Evolutionary conservation across 2,329 filamentous ascomycete genomes (phyloP).

Genomic region (Coniella vitis): DNA sequence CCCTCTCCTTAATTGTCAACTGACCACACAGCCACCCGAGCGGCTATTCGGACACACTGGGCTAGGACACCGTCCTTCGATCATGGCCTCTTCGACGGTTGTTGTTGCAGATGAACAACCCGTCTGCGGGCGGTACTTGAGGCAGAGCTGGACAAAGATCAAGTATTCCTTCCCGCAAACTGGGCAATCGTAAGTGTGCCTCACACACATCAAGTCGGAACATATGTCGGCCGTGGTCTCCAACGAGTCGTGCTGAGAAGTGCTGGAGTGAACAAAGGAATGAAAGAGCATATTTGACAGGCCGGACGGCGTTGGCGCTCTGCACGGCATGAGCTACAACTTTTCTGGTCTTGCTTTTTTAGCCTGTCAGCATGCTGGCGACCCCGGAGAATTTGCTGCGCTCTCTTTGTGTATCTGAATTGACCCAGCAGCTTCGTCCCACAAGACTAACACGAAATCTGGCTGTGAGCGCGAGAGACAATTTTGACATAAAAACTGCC

Average conservation of each 20-base stretch:
- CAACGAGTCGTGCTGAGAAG: conserved; percentile 15
- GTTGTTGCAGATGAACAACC: conserved; percentile 39
- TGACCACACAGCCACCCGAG: conserved; percentile 48
- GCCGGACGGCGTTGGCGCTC: neutral
- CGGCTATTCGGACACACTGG: conserved; percentile 53
- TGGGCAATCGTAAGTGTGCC: conserved; percentile 50
- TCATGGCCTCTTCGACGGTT: conserved; percentile 37
- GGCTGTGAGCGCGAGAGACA: neutral
- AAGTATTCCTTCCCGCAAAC: conserved; percentile 55
- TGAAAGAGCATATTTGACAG: conserved; percentile 7
- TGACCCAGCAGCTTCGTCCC: neutral
- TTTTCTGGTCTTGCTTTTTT: neutral
- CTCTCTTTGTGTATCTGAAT: neutral
- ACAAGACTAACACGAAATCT: conserved; percentile 9
- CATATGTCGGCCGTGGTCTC: neutral
- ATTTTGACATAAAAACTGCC: conserved; percentile 2
- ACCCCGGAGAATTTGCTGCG: neutral
- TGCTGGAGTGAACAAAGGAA: conserved; percentile 1
- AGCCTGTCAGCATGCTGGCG: conserved; percentile 9
- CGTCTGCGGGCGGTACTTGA: conserved; percentile 41
- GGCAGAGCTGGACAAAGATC: conserved; percentile 51
- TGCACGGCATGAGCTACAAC: neutral
- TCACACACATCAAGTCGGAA: conserved; percentile 49
- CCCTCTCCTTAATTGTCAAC: conserved; percentile 29
- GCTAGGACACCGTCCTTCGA: conserved; percentile 49